Percentiles rank a stretch among this genome's conserved stretches.
Conservation (phyloP, 192 early-diverging fungal genomes). For the Dissophora globulifera region DNA sequence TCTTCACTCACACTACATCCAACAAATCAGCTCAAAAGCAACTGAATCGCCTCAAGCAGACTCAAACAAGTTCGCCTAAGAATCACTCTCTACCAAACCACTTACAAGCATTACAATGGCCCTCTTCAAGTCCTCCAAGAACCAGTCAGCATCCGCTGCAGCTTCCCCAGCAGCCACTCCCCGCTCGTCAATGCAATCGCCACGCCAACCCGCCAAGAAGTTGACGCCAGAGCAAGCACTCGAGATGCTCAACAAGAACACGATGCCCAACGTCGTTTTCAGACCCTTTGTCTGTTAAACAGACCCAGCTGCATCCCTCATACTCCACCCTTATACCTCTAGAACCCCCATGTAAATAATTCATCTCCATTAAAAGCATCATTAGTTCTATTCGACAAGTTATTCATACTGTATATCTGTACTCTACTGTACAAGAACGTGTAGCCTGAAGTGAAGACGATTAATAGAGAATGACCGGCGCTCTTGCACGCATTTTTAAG, state of each 20-base stretch:
- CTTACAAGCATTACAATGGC: background rate
- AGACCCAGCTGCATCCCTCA: too few relatives aligned
- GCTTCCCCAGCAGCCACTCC: slow-evolving; percentile 29
- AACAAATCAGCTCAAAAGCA: too few relatives aligned
- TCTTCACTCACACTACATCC: too few relatives aligned
- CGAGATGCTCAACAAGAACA: background rate
- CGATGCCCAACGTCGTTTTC: slow-evolving; percentile 9
- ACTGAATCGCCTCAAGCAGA: background rate
- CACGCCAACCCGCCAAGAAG: slow-evolving; percentile 9
- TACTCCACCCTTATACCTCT: too few relatives aligned
- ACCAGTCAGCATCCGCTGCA: slow-evolving; percentile 22
- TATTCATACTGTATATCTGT: too few relatives aligned
- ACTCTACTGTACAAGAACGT: too few relatives aligned
- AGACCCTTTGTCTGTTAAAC: slow-evolving; percentile 32
- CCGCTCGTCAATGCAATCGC: slow-evolving; percentile 23
- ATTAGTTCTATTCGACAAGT: too few relatives aligned
- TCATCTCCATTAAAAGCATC: background rate
- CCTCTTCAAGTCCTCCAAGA: slow-evolving; percentile 44
- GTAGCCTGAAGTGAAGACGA: too few relatives aligned
- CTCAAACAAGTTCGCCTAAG: background rate
- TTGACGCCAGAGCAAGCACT: slow-evolving; percentile 36
- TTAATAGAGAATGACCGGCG: too few relatives aligned
- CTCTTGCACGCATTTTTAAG: too few relatives aligned
- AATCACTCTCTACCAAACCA: background rate
- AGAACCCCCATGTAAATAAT: too few relatives aligned